A percentile compares a stretch with the other conserved stretches of the same genome.
Evolutionary conservation across 202 grass and related monocot genomes (phyloP).

Genomic region (Digitaria exilis): DNA sequence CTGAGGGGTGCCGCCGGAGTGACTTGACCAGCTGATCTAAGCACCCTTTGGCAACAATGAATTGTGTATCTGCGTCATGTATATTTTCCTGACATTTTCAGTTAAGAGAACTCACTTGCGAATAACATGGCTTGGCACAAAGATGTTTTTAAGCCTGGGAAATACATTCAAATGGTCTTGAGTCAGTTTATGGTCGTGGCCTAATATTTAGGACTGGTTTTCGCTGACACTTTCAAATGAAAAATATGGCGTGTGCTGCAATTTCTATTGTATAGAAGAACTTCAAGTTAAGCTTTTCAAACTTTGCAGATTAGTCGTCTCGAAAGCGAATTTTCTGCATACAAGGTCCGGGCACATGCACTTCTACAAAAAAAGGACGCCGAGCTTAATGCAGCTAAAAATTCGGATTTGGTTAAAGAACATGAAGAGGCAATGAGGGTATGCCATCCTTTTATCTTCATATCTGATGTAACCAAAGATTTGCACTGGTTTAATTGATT

Average conservation of each 20-base stretch:
- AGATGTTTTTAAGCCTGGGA: slow-evolving; percentile 13
- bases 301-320: slow-evolving; percentile 70
- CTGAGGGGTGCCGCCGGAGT: no score
- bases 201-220: neutral
- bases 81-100: slow-evolving; percentile 2
- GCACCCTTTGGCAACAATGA: no score
- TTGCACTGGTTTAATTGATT: slow-evolving; percentile 35
- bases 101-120: slow-evolving; percentile 7
- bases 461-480: slow-evolving; percentile 42
- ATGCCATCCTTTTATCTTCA: slow-evolving; percentile 33
- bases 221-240: slow-evolving; percentile 17
- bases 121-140: neutral
- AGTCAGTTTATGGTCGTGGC: neutral
- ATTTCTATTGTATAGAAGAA: neutral
- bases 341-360: slow-evolving; percentile 93
- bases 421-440: slow-evolving; percentile 83
- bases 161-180: neutral
- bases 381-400: slow-evolving; percentile 73
- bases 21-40: no score
- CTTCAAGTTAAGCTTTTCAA: slow-evolving; percentile 22
- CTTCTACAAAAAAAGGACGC: slow-evolving; percentile 98
- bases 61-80: slow-evolving; percentile 3
- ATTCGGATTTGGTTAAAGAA: slow-evolving; percentile 77
- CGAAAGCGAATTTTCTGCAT: slow-evolving; percentile 92
- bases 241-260: slow-evolving; percentile 14